Evolutionary conservation across 208 protist genomes (phyloP), one percentile per base, ranked within the genome.

Genomic region (Trypanosoma caninum): DNA sequence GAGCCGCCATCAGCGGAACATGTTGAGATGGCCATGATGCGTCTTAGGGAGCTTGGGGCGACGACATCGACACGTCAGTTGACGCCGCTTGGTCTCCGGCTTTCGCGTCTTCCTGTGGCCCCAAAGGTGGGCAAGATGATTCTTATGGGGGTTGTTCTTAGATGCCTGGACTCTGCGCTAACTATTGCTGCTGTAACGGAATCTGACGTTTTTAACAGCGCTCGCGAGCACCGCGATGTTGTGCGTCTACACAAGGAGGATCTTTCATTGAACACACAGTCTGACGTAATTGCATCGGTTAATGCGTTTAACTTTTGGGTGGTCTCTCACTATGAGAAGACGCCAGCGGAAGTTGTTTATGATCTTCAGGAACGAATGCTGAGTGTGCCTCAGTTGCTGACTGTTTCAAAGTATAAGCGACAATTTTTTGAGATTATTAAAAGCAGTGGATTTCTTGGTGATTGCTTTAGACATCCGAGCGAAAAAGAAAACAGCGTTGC

Each of bases 271-370:
- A 65, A 72, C 59, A 89, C 87, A 1, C 58, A 79, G 28, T 94
- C 87, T 1, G 95, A 98, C 74, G 74, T 68, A 44, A 79, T 98
- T 54, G 85, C 82, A 16, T 67, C 70, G 11, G 59, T 96, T 23
- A 96, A 97, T 68, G 93, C 77, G 4, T 98, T 90, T 77, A 94
- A 97, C 64, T 87, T 80, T 57, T 98, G 92, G 88, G 76, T 80
- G 0, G 50, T 76, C 25, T 55, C 81, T 34, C 71, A 75, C 46
- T 40, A 74, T 41, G n/a, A 63, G 10, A 70, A 79, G 46, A 25
- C 72, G 14, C 69, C 78, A 6, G 65, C 53, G 22, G 64, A 80
- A 45, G 71, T 85, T 9, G 61, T 75, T 7, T 53, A 47, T 35
- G 65, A 69, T 51, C 58, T 91, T 23, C 62, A 82, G 44, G 73